These are phyloP conservation scores for Saccharomycopsis sp. DNA, from an alignment of 805 yeast genomes.

Conservation along the genomic window DNA sequence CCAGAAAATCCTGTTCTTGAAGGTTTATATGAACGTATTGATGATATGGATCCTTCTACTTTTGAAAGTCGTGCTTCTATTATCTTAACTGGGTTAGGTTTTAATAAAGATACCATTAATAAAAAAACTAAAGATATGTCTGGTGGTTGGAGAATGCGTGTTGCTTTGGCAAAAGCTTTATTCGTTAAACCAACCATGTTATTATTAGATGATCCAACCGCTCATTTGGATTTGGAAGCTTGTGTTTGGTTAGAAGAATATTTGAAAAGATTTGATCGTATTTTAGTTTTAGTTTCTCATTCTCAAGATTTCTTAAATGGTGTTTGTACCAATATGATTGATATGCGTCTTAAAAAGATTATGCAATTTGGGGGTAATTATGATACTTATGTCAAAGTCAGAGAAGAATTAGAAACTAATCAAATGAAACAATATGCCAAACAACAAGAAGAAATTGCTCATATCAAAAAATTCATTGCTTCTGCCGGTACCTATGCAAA, in stretches of 20 bases:
- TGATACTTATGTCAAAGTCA: conserved; percentile 92
- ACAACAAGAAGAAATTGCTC: conserved; percentile 98
- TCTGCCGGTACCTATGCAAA: conserved; percentile 99
- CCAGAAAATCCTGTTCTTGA: conserved; percentile 86
- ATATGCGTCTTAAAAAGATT: conserved; percentile 80
- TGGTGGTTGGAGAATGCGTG: conserved; percentile 99
- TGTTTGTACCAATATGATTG: conserved; percentile 96
- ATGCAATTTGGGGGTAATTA: conserved; percentile 92
- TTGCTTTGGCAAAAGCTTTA: conserved; percentile 93
- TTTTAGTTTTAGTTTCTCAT: conserved; percentile 89
- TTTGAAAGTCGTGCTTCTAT: conserved; percentile 95
- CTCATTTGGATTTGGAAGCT: conserved; percentile 97
- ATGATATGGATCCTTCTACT: conserved; percentile 90
- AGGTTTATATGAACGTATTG: conserved; percentile 88
- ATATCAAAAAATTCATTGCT: conserved; percentile 97
- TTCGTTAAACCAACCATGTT: conserved; percentile 95
- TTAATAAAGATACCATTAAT: conserved; percentile 73
- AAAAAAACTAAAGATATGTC: conserved; percentile 98
- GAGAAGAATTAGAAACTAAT: conserved; percentile 87
- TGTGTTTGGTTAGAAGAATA: conserved; percentile 99
- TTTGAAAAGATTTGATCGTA: conserved; percentile 87
- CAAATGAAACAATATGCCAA: conserved; percentile 96
- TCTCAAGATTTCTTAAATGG: conserved; percentile 99
- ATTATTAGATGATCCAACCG: conserved; percentile 96
- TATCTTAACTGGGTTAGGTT: conserved; percentile 94